Base-by-base conservation (phyloP, 108 stramenopile species). In the Cylindrotheca closterium region DNA sequence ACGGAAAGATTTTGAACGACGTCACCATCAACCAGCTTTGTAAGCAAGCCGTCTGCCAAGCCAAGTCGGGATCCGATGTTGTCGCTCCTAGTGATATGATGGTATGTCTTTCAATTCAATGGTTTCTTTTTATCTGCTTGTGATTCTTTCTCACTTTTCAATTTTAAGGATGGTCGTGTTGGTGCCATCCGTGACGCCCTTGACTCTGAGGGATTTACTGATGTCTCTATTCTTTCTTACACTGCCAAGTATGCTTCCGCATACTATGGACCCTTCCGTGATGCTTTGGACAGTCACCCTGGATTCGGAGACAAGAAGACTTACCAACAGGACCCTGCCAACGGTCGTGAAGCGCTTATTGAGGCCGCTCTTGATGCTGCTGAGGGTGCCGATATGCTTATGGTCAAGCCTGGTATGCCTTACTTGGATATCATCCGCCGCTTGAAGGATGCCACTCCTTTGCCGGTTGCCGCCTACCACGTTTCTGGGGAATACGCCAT, bases 401-500 rank as follows among this genome's bases (percentile, higher is more conserved):
- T 99, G 96, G 98, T 99, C 51, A 98, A 98, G 77, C 97, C 97
- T 17, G 97, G 96, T 51, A 93, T 97, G 95, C 98, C 98, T 1
- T 99, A 99, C 81, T 68, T 98, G 63, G 99, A 99, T 80, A 80
- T 99, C 37, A 97, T 98, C 70, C 78, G 89, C n/a, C 85, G 98
- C 19, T 76, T 98, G 32, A 94, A 89, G 74, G 92, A 96, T 55
- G 70, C 71, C 69, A 78, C 95, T 8, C 47, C 75, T 29, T 72
- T 98, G 60, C 99, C 99, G 2, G 93, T 99, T 74, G 93, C 97
- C 23, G 98, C 98, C 18, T 99, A 99, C 87, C 97, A 98, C 68
- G 99, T 99, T 31, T 95, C 93, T 37, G 99, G 99, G 51, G 99
- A 99, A 74, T 99, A 99, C 77, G 94, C 97, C 65, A 99, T 99